Evolutionary conservation across 768 basidiomycete species (phyloP), one percentile per base, ranked within the genome.

Genomic region (Amanita subjunquillea): DNA sequence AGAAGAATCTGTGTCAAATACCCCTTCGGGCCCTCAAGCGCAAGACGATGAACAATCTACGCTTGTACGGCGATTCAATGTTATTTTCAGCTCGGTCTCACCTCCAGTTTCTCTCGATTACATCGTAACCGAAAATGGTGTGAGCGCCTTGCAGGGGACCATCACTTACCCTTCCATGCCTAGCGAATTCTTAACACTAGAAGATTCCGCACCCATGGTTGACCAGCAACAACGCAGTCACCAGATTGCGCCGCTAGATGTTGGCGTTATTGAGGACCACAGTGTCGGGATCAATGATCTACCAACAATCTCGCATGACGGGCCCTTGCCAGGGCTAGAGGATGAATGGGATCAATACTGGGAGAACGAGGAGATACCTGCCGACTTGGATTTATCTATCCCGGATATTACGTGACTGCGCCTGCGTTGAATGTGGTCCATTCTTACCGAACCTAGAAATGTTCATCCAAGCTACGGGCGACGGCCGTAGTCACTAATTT

Each of bases 31-130:
- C 38, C 15, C 40, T 12, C 36, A 55, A 12, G 37, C 54, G n/a
- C 54, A 62, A 13, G 57, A 62, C 22, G 70, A 76, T 15, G 69
- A 74, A 27, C 67, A 75, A 53, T 57, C 74, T 0, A 74, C 75
- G 15, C 67, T 86, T 22, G 72, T 94, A 50, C 78, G 93, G 37
- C 77, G 85, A 38, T 66, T 93, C 51, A 82, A 80, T 53, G 72
- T 94, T 48, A 72, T 96, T 7, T 96, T 92, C 68, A 88, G 82
- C 56, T 81, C 81, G 8, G 74, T 85, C 34, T 63, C 65, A 22
- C 59, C 70, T 0, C 76, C 84, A 1, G 69, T 68, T 15, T 83
- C 82, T 10, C 64, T 88, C 53, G 91, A 96, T 63, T 95, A 85
- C 57, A 72, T 91, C 54, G 74, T 96, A 46, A 77, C 82, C 4